Base-by-base conservation (phyloP, 768 basidiomycete species). In the Phaeotremella skinneri region DNA sequence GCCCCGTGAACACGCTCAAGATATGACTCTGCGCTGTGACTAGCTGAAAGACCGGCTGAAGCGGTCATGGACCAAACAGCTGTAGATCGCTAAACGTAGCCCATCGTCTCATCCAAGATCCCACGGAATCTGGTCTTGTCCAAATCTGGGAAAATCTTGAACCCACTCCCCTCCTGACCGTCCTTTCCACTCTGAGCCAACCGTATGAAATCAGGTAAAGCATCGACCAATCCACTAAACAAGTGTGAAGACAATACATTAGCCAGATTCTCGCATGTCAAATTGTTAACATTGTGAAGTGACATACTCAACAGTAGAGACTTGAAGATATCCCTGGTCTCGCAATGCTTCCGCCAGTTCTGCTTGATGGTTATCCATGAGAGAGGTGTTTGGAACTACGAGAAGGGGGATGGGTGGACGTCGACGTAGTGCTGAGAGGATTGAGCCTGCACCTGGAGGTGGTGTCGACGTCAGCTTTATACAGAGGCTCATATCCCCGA, bases 371-470 rank as follows among this genome's bases (percentile, higher is more conserved):
- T 96, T 89, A 75, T 96, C 87, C 74, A 93, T 82, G 29, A 99
- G 79, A 0, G 89, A 87, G 42, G 85, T 80, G 75, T 99, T 99
- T 11, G 92, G 92, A 2, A 96, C 85, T 3, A 89, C 87, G 63
- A 99, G 86, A 63, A 99, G 79, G 5, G 84, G 83, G 69, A 88
- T 91, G 48, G 82, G 81, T 50, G 57, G 54, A 2, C n/a, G 34
- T 4, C 83, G 79, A 30, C 91, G 81, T 49, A 97, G 80, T 9
- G 86, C 90, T 45, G 94, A 90, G 29, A 98, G 82, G 68, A 98
- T 92, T 3, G 94, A 96, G 11, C 94, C 94, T 21, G 94, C 88
- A 52, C 94, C 94, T 97, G 60, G n/a, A n/a, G n/a, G n/a, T n/a
- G n/a, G n/a, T n/a, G n/a, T n/a, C n/a, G n/a, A n/a, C n/a, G n/a